Conservation (phyloP, 2,329 filamentous ascomycete species). For the Pseudogymnoascus sp. region DNA sequence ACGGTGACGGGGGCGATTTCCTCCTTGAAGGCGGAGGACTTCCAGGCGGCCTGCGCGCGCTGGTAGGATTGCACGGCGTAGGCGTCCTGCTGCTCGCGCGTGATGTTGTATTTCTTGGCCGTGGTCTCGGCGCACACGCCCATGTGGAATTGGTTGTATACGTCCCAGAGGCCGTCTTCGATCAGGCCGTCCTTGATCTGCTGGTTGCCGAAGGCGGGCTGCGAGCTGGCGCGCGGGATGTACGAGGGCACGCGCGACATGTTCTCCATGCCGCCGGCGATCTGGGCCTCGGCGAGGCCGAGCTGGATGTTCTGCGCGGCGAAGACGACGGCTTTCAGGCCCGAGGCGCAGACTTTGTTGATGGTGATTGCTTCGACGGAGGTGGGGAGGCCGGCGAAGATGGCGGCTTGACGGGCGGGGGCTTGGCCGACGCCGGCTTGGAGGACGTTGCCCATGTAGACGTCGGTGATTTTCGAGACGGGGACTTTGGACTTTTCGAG, state of each 20-base stretch:
- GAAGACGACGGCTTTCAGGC: constrained; percentile 82
- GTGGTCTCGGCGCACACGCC: constrained; percentile 93
- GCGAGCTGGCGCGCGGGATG: constrained; percentile 67
- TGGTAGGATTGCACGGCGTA: constrained; percentile 87
- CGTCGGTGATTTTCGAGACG: constrained; percentile 70
- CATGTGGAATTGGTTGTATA: constrained; percentile 97
- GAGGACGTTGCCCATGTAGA: constrained; percentile 97
- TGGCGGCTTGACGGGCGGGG: constrained; percentile 80
- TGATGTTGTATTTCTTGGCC: constrained; percentile 75
- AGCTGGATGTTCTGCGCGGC: constrained; percentile 94
- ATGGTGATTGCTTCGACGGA: constrained; percentile 82
- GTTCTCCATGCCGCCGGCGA: constrained; percentile 96
- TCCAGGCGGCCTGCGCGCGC: constrained; percentile 85
- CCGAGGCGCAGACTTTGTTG: constrained; percentile 97
- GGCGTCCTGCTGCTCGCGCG: constrained; percentile 78
- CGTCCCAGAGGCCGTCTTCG: constrained; percentile 91
- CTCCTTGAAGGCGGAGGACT: constrained; percentile 70
- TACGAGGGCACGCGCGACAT: constrained; percentile 95
- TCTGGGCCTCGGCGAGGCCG: constrained; percentile 75
- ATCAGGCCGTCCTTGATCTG: constrained; percentile 86
- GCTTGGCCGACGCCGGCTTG: constrained; percentile 78
- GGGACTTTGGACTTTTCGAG: constrained; percentile 80
- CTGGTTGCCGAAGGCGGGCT: constrained; percentile 79
- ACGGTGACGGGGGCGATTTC: constrained; percentile 87
- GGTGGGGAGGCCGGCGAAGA: constrained; percentile 79